A percentile compares a stretch with the other conserved stretches of the same genome.
Evolutionary conservation across 805 yeast genomes (phyloP).

Genomic region (Cyberlindnera lachancei): DNA sequence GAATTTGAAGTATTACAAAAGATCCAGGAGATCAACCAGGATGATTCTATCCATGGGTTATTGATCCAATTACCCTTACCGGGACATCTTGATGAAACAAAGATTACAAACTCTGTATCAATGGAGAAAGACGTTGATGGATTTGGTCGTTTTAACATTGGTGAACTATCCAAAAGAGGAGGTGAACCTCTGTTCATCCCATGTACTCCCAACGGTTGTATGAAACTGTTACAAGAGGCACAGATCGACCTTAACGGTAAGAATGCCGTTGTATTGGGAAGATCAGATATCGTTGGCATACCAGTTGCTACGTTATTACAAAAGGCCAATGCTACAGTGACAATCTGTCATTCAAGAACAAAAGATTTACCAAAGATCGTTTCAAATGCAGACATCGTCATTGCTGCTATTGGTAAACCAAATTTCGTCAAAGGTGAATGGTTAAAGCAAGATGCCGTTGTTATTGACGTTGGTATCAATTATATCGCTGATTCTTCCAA

Average conservation of each 20-base stretch:
- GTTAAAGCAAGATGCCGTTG: conserved; percentile 60
- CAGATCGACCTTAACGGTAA: conserved; percentile 53
- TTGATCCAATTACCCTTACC: conserved; percentile 77
- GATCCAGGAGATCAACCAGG: conserved; percentile 51
- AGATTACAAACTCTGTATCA: conserved; percentile 57
- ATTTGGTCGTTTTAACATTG: conserved; percentile 69
- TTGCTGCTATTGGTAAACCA: conserved; percentile 72
- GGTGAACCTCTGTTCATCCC: conserved; percentile 70
- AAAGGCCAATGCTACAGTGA: conserved; percentile 69
- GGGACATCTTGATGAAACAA: conserved; percentile 56
- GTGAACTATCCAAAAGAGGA: conserved; percentile 67
- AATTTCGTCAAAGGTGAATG: conserved; percentile 67
- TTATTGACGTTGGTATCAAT: conserved; percentile 81
- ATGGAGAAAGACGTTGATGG: conserved; percentile 79
- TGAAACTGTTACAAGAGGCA: conserved; percentile 52
- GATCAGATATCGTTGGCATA: conserved; percentile 81
- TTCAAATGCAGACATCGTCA: conserved; percentile 63
- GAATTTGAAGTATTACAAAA: conserved; percentile 48
- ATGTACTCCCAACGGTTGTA: conserved; percentile 79
- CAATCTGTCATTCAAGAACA: conserved; percentile 66
- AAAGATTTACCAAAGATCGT: conserved; percentile 43
- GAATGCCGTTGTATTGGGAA: conserved; percentile 76
- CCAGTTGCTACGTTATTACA: conserved; percentile 69
- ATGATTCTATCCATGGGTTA: conserved; percentile 58
- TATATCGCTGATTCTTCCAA: conserved; percentile 57